These are phyloP conservation scores for Neonectria hederae DNA, from an alignment of 2,329 filamentous ascomycete genomes.

Conservation along the genomic window DNA sequence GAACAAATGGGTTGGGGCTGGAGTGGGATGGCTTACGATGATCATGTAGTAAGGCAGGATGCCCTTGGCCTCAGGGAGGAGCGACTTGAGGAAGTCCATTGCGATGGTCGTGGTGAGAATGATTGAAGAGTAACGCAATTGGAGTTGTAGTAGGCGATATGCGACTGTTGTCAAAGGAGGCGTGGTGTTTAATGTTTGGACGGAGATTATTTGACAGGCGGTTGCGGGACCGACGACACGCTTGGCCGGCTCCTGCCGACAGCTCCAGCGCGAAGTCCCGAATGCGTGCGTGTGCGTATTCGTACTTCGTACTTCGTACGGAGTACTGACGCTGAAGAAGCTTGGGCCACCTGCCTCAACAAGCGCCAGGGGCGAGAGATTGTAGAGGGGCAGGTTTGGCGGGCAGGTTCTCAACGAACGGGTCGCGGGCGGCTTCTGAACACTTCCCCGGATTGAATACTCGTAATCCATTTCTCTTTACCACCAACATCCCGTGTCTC, in stretches of 20 bases:
- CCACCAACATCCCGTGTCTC: not conserved
- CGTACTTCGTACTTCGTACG: no score
- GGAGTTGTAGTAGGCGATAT: not conserved
- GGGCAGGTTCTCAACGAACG: not conserved
- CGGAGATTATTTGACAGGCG: not conserved
- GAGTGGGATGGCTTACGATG: constrained; percentile 53
- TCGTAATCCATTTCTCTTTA: not conserved
- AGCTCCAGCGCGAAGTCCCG: not conserved
- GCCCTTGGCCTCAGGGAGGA: constrained; percentile 62
- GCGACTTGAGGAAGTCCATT: constrained; percentile 58
- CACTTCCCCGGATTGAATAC: not conserved
- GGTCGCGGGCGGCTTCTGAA: constrained; percentile 6
- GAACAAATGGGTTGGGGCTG: not conserved
- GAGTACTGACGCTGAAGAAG: constrained; percentile 35
- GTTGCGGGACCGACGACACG: not conserved
- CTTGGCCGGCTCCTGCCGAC: constrained; percentile 1
- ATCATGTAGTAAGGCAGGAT: constrained; percentile 69
- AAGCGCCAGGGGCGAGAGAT: constrained; percentile 38
- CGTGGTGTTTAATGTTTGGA: not conserved
- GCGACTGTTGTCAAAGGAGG: not conserved
- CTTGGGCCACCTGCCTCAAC: constrained; percentile 43
- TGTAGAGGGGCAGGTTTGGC: constrained; percentile 31
- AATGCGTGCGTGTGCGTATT: constrained; percentile 24
- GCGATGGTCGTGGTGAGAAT: not conserved
- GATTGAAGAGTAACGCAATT: constrained; percentile 8